These are phyloP conservation scores for Cryptosporidium meleagridis DNA, from an alignment of 169 alveolate genomes.

Conservation along the genomic window DNA sequence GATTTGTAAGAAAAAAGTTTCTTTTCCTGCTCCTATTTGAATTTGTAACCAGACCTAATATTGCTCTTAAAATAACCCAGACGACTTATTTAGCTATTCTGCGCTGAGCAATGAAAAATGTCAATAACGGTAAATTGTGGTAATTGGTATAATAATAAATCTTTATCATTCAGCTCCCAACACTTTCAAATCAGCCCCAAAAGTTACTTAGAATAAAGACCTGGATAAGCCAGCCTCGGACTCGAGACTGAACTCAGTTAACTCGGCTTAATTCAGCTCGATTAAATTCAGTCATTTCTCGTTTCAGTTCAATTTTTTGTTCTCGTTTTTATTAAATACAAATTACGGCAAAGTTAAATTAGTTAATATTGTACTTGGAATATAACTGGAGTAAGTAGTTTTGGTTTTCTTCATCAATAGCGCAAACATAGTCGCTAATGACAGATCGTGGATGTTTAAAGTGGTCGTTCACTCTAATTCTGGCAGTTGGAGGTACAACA, in stretches of 20 bases:
- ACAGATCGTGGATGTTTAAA: constrained; percentile 15
- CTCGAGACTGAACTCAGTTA: background rate
- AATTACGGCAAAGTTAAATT: background rate
- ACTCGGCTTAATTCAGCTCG: background rate
- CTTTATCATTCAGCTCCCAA: background rate
- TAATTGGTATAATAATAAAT: background rate
- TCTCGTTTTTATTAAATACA: background rate
- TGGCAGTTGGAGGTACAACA: constrained; percentile 45
- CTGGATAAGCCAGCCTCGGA: background rate
- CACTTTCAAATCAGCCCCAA: background rate
- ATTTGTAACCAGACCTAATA: background rate
- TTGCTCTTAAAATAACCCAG: background rate
- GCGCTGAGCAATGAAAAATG: background rate
- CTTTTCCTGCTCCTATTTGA: background rate
- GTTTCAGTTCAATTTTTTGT: no score
- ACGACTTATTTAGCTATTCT: no score
- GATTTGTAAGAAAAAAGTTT: no score
- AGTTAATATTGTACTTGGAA: constrained; percentile 20
- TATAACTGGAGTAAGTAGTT: constrained; percentile 34
- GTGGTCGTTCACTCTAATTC: constrained; percentile 54
- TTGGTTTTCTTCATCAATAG: constrained; percentile 11
- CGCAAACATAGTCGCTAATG: constrained; percentile 48
- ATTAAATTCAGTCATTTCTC: background rate
- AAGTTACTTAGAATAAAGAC: background rate
- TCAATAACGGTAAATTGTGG: background rate